Conservation (phyloP, 495 filamentous ascomycete genomes). For the Penicillium antarcticum region DNA sequence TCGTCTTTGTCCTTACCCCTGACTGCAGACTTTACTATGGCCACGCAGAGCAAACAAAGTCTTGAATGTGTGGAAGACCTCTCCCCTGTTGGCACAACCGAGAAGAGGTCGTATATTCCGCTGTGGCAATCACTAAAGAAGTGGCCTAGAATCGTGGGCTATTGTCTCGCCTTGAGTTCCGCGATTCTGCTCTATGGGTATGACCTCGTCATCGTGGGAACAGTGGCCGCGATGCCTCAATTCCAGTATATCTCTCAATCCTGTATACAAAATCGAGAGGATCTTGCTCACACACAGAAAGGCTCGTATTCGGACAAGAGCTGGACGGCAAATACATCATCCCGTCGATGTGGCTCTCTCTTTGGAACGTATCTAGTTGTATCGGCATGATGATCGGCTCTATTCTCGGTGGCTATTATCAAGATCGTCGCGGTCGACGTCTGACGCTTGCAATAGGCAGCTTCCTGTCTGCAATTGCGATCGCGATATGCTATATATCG, state of each 20-base stretch:
- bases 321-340: conserved; percentile 38
- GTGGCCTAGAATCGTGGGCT: conserved; percentile 22
- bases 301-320: conserved; percentile 32
- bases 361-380: conserved; percentile 41
- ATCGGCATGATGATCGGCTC: conserved; percentile 43
- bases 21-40: neutral
- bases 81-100: neutral
- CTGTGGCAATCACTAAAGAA: conserved; percentile 18
- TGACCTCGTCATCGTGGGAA: conserved; percentile 47
- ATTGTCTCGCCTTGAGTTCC: conserved; percentile 29
- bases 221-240: conserved; percentile 42
- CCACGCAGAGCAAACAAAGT: neutral
- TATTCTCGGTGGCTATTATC: conserved; percentile 32
- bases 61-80: conserved; percentile 1
- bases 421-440: conserved; percentile 42
- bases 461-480: conserved; percentile 35
- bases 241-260: conserved; percentile 28
- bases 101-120: conserved; percentile 5
- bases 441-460: conserved; percentile 29
- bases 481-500: conserved; percentile 33
- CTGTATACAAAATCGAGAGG: neutral
- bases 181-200: conserved; percentile 46
- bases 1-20: no score
- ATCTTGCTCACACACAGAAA: conserved; percentile 7
- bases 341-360: conserved; percentile 43